phyloP scores from a whole-genome alignment of 2,329 filamentous ascomycete species.

The Trichoderma sp. region DNA sequence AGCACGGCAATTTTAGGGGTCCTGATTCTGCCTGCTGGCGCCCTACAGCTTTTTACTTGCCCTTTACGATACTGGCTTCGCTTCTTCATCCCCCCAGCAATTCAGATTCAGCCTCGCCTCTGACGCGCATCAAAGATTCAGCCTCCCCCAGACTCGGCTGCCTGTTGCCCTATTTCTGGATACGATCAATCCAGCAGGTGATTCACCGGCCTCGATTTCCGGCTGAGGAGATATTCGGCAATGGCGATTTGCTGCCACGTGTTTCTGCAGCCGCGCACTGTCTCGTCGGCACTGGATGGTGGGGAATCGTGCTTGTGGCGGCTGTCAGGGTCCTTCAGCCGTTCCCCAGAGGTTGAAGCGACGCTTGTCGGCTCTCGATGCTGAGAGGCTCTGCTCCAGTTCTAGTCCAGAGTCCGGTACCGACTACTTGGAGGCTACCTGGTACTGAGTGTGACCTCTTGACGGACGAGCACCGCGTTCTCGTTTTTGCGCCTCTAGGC shows the following conservation, averaged over 20 bases:
- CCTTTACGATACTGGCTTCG: background rate
- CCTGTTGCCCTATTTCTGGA: conserved; percentile 1
- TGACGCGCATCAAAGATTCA: background rate
- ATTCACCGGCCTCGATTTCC: background rate
- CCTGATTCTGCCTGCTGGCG: background rate
- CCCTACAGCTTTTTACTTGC: background rate
- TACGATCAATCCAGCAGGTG: background rate
- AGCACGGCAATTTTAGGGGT: background rate
- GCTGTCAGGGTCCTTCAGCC: background rate
- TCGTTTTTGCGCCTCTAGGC: background rate
- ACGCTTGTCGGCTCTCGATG: background rate
- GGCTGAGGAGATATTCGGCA: background rate
- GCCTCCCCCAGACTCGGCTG: background rate
- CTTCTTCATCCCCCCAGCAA: background rate
- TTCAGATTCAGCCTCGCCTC: conserved; percentile 1
- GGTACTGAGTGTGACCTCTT: background rate
- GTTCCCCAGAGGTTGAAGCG: conserved; percentile 15
- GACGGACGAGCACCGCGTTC: background rate
- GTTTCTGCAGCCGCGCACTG: background rate
- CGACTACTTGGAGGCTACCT: background rate
- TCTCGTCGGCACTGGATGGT: conserved; percentile 15
- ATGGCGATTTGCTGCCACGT: background rate
- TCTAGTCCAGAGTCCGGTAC: background rate
- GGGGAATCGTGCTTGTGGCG: conserved; percentile 11
- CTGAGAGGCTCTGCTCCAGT: background rate